A percentile compares a stretch with the other conserved stretches of the same genome.
phyloP scores from a whole-genome alignment of 305 asterid genomes.

The Withania somnifera region DNA sequence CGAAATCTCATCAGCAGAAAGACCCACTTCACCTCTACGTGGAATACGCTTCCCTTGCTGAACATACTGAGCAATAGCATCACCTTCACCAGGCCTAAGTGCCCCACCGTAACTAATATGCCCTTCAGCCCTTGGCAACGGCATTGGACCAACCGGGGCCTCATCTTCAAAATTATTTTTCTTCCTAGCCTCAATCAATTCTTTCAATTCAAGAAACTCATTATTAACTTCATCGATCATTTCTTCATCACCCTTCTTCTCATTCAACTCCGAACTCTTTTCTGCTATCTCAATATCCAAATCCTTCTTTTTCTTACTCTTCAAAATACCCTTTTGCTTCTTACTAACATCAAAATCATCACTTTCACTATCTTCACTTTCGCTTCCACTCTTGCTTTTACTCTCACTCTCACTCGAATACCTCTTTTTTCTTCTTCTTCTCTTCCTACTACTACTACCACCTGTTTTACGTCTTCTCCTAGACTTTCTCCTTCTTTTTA shows the following conservation, averaged over 20 bases:
- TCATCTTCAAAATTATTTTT: constrained; percentile 47
- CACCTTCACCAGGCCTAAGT: constrained; percentile 99
- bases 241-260: constrained; percentile 30
- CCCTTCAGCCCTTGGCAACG: constrained; percentile 93
- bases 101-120: constrained; percentile 99
- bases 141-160: constrained; percentile 83
- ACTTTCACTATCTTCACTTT: constrained; percentile 27
- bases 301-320: constrained; percentile 37
- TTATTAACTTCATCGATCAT: constrained; percentile 24
- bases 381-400: constrained; percentile 27
- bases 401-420: constrained; percentile 41
- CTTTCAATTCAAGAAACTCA: constrained; percentile 55
- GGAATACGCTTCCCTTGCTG: constrained; percentile 99
- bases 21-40: constrained; percentile 99
- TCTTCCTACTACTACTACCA: constrained; percentile 37
- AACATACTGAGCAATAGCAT: constrained; percentile 97
- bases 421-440: constrained; percentile 29
- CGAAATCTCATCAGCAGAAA: constrained; percentile 88
- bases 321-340: constrained; percentile 28
- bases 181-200: constrained; percentile 55
- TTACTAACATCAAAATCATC: constrained; percentile 18
- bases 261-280: constrained; percentile 27
- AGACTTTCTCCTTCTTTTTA: constrained; percentile 19
- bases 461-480: constrained; percentile 27
- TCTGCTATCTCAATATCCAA: constrained; percentile 23